A percentile compares a stretch with the other conserved stretches of the same genome.
Evolutionary conservation across 176 grass and related monocot genomes (phyloP).

Genomic region (Chloris gayana): DNA sequence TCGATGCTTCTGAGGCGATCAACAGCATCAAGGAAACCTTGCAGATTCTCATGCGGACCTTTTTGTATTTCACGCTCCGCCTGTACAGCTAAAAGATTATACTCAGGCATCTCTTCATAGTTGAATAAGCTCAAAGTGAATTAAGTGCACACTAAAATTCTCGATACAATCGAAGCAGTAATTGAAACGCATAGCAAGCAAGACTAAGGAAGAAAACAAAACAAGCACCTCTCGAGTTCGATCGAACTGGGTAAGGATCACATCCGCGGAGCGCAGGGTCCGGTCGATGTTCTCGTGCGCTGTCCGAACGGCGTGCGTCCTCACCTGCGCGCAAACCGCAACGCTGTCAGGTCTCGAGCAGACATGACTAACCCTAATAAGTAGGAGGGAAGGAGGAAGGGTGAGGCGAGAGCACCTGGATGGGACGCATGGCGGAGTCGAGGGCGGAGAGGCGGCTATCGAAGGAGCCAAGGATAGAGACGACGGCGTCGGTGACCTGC

Average conservation of each 20-base stretch:
- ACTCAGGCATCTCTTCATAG: neutral
- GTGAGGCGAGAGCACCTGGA: conserved; percentile 43
- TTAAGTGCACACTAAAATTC: neutral
- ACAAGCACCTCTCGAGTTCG: conserved; percentile 65
- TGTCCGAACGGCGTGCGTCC: conserved; percentile 77
- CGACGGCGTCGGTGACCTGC: conserved; percentile 65
- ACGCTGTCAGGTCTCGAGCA: neutral
- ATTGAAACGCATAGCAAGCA: neutral
- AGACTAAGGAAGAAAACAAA: neutral
- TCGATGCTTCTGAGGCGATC: conserved; percentile 77
- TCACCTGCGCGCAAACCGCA: conserved; percentile 35
- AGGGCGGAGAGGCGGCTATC: conserved; percentile 88
- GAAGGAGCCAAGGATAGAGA: conserved; percentile 93
- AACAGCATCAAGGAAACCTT: conserved; percentile 80
- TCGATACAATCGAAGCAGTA: neutral
- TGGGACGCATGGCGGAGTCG: conserved; percentile 95
- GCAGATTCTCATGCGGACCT: conserved; percentile 77
- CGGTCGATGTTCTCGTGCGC: conserved; percentile 99
- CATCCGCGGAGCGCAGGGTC: conserved; percentile 87
- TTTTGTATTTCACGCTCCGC: conserved; percentile 79
- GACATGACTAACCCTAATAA: neutral
- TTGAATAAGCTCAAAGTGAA: neutral
- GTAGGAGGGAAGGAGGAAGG: neutral
- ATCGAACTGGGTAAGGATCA: conserved; percentile 91
- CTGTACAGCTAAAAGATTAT: conserved; percentile 44